Base-by-base conservation (phyloP, 2,329 filamentous ascomycete species). In the Penicillium sp. region DNA sequence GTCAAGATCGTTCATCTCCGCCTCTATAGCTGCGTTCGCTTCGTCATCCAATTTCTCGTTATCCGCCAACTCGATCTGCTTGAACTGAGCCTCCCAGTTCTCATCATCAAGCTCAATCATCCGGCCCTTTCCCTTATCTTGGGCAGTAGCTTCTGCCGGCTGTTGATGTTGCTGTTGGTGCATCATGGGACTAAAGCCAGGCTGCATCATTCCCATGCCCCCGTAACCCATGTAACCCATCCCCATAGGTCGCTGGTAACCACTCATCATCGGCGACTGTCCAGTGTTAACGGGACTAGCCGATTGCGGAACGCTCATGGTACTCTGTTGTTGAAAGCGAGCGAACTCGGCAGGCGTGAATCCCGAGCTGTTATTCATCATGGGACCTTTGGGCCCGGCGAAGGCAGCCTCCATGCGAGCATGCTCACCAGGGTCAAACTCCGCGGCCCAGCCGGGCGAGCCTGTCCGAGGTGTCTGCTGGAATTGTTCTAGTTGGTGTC, bases 71-170 rank as follows among this genome's bases (percentile, higher is more conserved):
- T 94, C 92, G 75, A 97, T 89, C 78, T 95, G 88, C 61, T 92
- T 91, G 77, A 99, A 99, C 77, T 98, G 93, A 70, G 93, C 92
- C 79, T 98, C 94, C 95, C 95, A 98, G 73, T 96, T 90, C 72
- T 90, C 83, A 70, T 99, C 94, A 75, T 97, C 92, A 26, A 98
- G 86, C 80, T 98, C 95, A 13, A 98, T 90, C 80, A 98, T 86
- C 41, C 86, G 81, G 6, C 82, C 87, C 78, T 96, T 96, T 45
- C 91, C 93, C 76, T 98, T 98, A 62, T 91, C 91, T 77, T 93
- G 78, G 48, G 82, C 79, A 61, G 78, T 72, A 41, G 77, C 78
- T 47, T 77, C 73, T 41, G 71, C 71, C 26, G 75, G 77, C 51
- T 60, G 58, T 23, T 59, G 57, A 2, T 59, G 77, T 21, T 84